Evolutionary conservation across 106 monocot genomes (phyloP), one percentile per base, ranked within the genome.

Genomic region (Ottelia alismoides): DNA sequence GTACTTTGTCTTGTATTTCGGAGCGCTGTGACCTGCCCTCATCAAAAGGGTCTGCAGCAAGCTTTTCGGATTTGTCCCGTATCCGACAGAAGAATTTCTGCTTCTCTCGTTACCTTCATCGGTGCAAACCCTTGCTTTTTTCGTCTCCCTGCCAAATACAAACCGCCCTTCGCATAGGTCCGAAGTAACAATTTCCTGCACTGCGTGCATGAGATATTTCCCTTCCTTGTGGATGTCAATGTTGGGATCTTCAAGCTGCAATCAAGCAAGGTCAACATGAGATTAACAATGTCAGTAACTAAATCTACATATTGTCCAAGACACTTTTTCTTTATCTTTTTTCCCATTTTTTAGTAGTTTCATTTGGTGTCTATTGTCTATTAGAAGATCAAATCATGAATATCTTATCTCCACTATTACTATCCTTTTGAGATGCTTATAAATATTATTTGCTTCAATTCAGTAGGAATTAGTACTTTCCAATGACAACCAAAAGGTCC

Each of bases 91-190:
- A 11, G 40, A 45, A 21, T 19, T 43, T 22, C 45, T 76, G 45
- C 45, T 71, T 48, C 70, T 72, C 46, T 68, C 75, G 58, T 46
- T 62, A 17, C 30, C 70, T 16, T 21, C 27, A 27, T 28, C 49
- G 18, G 27, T 58, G 22, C 23, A 61, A 12, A 64, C 32, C 30
- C 62, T 68, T 2, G 75, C 43, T 18, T 70, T 74, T 22, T 53
- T 77, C 11, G 79, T 82, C 61, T 85, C 79, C 12, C 98, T 76
- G 5, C 98, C 98, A 59, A 98, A 98, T 26, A 98, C 90, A 57
- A 98, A 98, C 46, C 85, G 70, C 22, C 98, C 98, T 75, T 98
- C 98, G 35, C 98, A 98, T 47, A 98, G 70, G 49, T 98, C 98
- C 2, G 73, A 77, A 29, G 90, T 50, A 11, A 79, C 85, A 22